Base-by-base conservation (phyloP, 768 basidiomycete species). In the Kwoniella sp. region DNA sequence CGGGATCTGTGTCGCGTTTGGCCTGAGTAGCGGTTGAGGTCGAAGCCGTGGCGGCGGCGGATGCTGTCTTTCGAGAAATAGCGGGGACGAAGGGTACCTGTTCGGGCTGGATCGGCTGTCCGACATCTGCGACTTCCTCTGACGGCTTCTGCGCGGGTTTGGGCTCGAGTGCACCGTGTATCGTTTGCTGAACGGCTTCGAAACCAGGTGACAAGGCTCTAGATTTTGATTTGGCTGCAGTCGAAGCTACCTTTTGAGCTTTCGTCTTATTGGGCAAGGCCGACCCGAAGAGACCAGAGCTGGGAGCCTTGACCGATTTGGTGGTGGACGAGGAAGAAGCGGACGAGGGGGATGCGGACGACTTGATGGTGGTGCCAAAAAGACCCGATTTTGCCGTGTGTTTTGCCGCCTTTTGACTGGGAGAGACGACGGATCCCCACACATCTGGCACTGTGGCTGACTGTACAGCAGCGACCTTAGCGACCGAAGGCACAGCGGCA, bases 1-100 rank as follows among this genome's bases (percentile, higher is more conserved):
- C n/a, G 20, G 2, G 29, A 12, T 11, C 8, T 4, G 28, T 2
- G 54, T 13, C 12, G n/a, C 29, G 28, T 30, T 13, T n/a, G 8
- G 37, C 45, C 17, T 45, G 8, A 45, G 9, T 45, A 3, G 41
- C 41, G 41, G 11, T 45, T 3, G 41, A 17, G 41, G 41, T 45
- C 41, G 17, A 20, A 45, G 34, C 34, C 34, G 5, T 34, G 7
- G 7, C 13, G 34, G 34, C 13, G 17, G 63, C 45, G 28, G 71
- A 64, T 41, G 74, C 79, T 22, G 74, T 61, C 55, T 74, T 75
- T 23, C 92, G 86, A 72, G 87, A 84, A 0, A 86, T 80, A 0
- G 86, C 84, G 53, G 91, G 91, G 9, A 94, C 84, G 68, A 88
- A 94, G 0, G 92, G 87, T 7, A 93, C 86, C 79, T 92, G 91